Percentiles rank a stretch among this genome's conserved stretches.
phyloP scores from a whole-genome alignment of 2,329 filamentous ascomycete genomes.

The Fusarium sp. region DNA sequence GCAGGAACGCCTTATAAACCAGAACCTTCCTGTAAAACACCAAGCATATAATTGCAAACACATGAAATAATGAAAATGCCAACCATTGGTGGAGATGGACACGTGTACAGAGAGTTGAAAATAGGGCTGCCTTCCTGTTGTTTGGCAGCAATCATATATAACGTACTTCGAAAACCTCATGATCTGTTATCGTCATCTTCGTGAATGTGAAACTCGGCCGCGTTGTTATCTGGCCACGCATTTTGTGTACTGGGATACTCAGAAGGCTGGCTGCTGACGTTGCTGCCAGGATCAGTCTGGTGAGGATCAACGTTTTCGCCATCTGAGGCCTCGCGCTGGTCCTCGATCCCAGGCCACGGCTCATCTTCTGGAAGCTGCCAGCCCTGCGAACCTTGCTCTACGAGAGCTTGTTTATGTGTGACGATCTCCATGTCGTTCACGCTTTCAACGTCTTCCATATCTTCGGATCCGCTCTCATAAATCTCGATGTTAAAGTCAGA shows the following conservation, averaged over 20 bases:
- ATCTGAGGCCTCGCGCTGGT: constrained; percentile 56
- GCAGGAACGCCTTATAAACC: constrained; percentile 28
- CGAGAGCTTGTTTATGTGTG: constrained; percentile 37
- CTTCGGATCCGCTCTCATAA: constrained; percentile 50
- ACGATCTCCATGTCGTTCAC: constrained; percentile 41
- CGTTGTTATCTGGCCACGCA: constrained; percentile 49
- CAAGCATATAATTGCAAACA: constrained; percentile 14
- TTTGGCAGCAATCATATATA: constrained; percentile 15
- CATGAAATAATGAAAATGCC: constrained; percentile 1
- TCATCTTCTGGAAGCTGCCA: constrained; percentile 62
- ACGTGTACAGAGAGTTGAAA: constrained; percentile 11
- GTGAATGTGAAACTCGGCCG: constrained; percentile 52
- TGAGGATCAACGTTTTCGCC: constrained; percentile 62
- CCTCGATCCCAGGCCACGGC: constrained; percentile 66
- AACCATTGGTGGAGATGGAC: not conserved
- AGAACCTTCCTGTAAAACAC: constrained; percentile 16
- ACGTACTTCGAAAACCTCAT: constrained; percentile 15
- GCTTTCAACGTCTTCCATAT: constrained; percentile 44
- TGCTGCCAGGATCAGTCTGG: constrained; percentile 45
- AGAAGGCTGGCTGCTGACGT: constrained; percentile 62
- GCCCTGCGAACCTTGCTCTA: constrained; percentile 40
- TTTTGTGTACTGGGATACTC: constrained; percentile 65
- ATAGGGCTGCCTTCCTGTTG: not conserved
- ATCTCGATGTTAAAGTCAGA: constrained; percentile 51
- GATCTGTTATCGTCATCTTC: constrained; percentile 48